Evolutionary conservation across 2,329 filamentous ascomycete genomes (phyloP), one percentile per base, ranked within the genome.

Genomic region (Trichoderma afroharzianum): DNA sequence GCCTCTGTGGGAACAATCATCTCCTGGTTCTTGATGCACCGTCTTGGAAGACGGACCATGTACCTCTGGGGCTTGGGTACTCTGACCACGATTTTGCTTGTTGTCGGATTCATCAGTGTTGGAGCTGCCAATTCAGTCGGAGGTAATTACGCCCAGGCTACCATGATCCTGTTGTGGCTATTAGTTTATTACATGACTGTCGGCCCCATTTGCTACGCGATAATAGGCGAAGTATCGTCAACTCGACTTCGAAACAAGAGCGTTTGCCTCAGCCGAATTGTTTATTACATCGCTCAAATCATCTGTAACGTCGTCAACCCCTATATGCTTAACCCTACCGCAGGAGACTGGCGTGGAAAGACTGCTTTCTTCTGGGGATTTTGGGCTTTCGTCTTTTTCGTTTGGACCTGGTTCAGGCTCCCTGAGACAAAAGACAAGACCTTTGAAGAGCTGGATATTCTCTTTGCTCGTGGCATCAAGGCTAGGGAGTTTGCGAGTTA

Each of bases 391-490:
- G 81, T 85, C 74, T 84, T 83, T 81, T 81, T 86, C 4, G 74
- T 83, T 1, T 89, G 87, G 82, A 81, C 84, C 0, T 87, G 80
- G 74, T 86, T 86, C 75, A 84, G 83, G 18, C 77, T 87, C 9
- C 86, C 85, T 3, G 87, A 88, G 76, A 83, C 85, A 0, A 84
- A 84, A 61, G 84, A 81, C 2, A 81, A 84, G 62, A 85, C 84
- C 0, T 84, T 87, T 64, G 85, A 86, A 73, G 86, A 88, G 77
- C 80, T 88, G 8, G 86, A 88, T 68, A 80, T 84, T n/a, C 73
- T 88, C 28, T 88, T 88, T 75, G 81, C 83, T 55, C 78, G 78
- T n/a, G 77, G 75, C 43, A 77, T 82, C 4, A 73, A 81, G 3
- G 82, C 83, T 3, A 79, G 83, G 7, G 79, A 83, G 39, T 85